Evolutionary conservation across 768 basidiomycete species (phyloP).

Genomic region (Ramaria rubella): DNA sequence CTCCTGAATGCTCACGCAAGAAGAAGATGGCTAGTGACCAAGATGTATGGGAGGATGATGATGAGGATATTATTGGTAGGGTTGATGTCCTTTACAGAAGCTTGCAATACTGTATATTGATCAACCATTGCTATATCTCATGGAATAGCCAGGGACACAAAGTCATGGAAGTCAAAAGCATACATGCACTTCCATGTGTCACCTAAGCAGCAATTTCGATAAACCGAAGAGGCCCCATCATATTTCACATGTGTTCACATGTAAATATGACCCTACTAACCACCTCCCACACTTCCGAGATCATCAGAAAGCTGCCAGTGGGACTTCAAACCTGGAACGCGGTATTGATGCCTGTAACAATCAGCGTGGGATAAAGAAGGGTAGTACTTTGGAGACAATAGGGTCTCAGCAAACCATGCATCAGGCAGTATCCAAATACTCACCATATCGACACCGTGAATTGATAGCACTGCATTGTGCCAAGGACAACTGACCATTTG

Average conservation of each 20-base stretch:
- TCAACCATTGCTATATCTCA: background rate
- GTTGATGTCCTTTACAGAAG: background rate
- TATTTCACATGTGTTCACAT: background rate
- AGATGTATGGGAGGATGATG: background rate
- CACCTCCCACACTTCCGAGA: background rate
- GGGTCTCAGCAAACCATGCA: background rate
- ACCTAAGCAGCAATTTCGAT: background rate
- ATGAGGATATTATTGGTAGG: background rate
- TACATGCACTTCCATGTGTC: background rate
- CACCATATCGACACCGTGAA: constrained; percentile 16
- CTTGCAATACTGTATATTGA: background rate
- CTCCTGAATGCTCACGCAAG: background rate
- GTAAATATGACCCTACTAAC: background rate
- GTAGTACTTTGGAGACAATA: background rate
- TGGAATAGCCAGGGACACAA: background rate
- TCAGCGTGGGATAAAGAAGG: background rate
- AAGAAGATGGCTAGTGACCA: background rate
- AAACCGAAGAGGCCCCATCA: background rate
- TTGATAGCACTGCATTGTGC: constrained; percentile 24
- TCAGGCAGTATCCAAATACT: background rate
- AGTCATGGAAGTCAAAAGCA: background rate
- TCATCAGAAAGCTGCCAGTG: background rate
- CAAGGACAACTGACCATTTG: constrained; percentile 19
- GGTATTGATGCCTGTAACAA: background rate
- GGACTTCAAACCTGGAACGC: background rate